Conservation (phyloP, 371 early-diverging fungal genomes). For the Parasitella parasitica region DNA sequence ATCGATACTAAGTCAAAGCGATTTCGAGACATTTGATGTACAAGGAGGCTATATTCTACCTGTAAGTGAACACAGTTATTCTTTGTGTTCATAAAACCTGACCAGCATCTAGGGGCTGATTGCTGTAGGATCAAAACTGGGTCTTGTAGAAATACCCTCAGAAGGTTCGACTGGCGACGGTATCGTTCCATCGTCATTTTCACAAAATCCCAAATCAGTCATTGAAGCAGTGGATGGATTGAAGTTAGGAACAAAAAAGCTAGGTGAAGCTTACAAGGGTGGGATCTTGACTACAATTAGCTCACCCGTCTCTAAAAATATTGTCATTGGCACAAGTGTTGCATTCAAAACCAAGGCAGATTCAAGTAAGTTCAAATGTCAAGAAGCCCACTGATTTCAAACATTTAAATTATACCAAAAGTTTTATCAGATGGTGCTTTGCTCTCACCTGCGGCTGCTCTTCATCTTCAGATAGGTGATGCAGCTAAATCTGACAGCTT, state of each 20-base stretch:
- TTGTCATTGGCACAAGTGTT: slow-evolving; percentile 44
- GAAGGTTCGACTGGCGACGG: slow-evolving; percentile 61
- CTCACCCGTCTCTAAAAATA: slow-evolving; percentile 42
- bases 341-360: slow-evolving; percentile 5
- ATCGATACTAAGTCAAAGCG: not conserved
- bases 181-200: slow-evolving; percentile 19
- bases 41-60: slow-evolving; percentile 43
- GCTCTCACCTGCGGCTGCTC: slow-evolving; percentile 50
- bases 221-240: slow-evolving; percentile 58
- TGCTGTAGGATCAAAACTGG: slow-evolving; percentile 54
- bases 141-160: slow-evolving; percentile 57
- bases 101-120: slow-evolving; percentile 44
- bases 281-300: slow-evolving; percentile 60
- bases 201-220: slow-evolving; percentile 29
- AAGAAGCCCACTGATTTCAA: not conserved
- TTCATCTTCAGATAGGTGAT: slow-evolving; percentile 63
- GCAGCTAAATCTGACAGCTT: slow-evolving; percentile 41
- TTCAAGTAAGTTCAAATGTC: not conserved
- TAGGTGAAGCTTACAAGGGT: slow-evolving; percentile 63
- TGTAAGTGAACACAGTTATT: slow-evolving; percentile 10
- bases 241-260: slow-evolving; percentile 56
- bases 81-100: not conserved
- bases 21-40: slow-evolving; percentile 14
- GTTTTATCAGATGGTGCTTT: slow-evolving; percentile 26
- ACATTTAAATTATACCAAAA: not conserved